Conservation (phyloP, 1,284 basidiomycete species). For the Cutaneotrichosporon cavernicola region DNA sequence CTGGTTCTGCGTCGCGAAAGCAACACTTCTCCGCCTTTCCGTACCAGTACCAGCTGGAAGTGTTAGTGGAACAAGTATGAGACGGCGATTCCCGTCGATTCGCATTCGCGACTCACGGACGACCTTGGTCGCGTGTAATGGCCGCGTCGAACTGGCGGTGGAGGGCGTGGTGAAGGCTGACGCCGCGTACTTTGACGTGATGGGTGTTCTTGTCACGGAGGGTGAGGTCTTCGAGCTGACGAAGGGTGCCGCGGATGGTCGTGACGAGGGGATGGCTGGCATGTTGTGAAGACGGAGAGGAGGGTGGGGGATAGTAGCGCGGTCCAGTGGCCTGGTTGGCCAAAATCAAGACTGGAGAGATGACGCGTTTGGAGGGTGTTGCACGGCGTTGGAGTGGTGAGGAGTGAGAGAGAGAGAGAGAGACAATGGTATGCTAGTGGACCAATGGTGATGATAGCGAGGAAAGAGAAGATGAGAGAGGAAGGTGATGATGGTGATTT, state of each 20-base stretch:
- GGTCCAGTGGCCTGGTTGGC: neutral
- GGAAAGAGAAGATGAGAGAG: neutral
- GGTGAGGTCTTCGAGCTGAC: constrained; percentile 1
- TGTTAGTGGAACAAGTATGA: neutral
- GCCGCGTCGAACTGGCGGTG: neutral
- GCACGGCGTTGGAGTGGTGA: neutral
- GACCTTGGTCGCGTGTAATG: constrained; percentile 14
- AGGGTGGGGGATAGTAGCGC: neutral
- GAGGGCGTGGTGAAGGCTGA: neutral
- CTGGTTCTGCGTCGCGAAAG: constrained; percentile 40
- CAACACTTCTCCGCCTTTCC: constrained; percentile 24
- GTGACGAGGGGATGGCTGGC: constrained; percentile 1
- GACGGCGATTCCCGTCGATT: neutral
- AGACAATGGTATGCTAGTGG: neutral
- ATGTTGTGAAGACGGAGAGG: neutral
- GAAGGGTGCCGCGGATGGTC: neutral
- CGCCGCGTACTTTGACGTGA: neutral
- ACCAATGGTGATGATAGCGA: neutral
- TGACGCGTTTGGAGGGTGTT: neutral
- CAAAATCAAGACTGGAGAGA: neutral
- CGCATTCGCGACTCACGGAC: constrained; percentile 9
- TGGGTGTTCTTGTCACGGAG: neutral
- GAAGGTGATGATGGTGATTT: neutral
- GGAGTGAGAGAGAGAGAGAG: neutral
- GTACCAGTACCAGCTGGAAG: neutral